These are phyloP conservation scores for Wallacemonas sp. DNA, from an alignment of 208 protist species.

Conservation along the genomic window DNA sequence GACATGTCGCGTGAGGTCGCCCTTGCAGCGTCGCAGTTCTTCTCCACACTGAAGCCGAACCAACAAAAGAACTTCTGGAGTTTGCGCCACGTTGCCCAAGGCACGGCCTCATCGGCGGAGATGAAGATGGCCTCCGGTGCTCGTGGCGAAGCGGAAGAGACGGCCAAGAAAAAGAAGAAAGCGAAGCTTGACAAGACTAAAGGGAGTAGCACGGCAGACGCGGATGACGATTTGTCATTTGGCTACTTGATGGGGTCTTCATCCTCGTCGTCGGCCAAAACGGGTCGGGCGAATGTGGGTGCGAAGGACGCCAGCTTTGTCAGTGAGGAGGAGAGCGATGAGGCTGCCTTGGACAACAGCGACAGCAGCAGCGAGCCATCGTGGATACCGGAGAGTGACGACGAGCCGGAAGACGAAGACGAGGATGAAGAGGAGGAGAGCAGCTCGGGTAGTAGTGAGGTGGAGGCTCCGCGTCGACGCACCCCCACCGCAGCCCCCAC, in stretches of 20 bases:
- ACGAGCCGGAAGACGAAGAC: constrained; percentile 23
- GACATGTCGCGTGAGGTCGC: constrained; percentile 53
- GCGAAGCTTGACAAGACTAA: background rate
- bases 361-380: constrained; percentile 58
- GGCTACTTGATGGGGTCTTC: background rate
- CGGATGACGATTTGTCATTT: constrained; percentile 4
- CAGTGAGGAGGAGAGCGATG: constrained; percentile 7
- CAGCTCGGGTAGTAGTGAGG: constrained; percentile 2
- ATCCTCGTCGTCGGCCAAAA: too few relatives aligned
- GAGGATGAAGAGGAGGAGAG: constrained; percentile 15
- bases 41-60: constrained; percentile 35
- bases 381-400: constrained; percentile 49
- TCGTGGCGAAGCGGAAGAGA: background rate
- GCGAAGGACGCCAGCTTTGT: constrained; percentile 6
- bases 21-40: constrained; percentile 44
- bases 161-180: constrained; percentile 15
- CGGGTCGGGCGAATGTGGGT: background rate
- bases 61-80: constrained; percentile 61
- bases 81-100: constrained; percentile 59
- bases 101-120: constrained; percentile 17
- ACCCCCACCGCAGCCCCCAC: too few relatives aligned
- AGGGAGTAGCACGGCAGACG: background rate
- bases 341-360: constrained; percentile 8
- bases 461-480: too few relatives aligned
- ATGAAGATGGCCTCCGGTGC: constrained; percentile 2